phyloP scores from a whole-genome alignment of 2,329 filamentous ascomycete genomes.

The Ceratocystiopsis minuta region DNA sequence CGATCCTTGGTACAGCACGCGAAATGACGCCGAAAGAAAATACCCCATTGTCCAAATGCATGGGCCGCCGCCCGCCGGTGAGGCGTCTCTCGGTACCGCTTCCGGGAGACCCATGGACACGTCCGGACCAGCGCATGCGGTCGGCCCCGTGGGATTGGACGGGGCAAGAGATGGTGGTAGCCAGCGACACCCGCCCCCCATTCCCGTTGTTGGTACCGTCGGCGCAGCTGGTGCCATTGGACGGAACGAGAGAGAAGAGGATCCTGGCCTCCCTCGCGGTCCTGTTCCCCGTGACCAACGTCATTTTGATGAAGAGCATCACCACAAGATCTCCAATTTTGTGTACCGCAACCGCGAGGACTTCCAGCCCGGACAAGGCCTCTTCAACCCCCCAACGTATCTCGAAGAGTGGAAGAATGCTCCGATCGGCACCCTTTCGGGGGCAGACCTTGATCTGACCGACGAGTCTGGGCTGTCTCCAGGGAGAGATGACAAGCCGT shows the following conservation, averaged over 20 bases:
- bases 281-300: conserved; percentile 10
- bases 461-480: conserved; percentile 11
- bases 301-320: conserved; percentile 10
- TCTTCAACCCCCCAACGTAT: conserved; percentile 41
- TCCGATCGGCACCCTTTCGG: conserved; percentile 40
- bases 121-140: too few relatives aligned
- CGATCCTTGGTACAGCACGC: conserved; percentile 27
- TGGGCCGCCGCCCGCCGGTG: too few relatives aligned
- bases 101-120: too few relatives aligned
- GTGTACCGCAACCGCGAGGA: conserved; percentile 24
- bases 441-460: conserved; percentile 41
- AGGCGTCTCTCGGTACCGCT: too few relatives aligned
- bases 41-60: conserved; percentile 12
- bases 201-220: not conserved
- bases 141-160: too few relatives aligned
- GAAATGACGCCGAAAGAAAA: conserved; percentile 25
- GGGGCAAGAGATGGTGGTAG: too few relatives aligned
- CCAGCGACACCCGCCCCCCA: not conserved
- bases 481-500: conserved; percentile 30
- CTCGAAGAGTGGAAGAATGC: conserved; percentile 60
- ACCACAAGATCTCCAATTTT: conserved; percentile 23
- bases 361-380: conserved; percentile 29
- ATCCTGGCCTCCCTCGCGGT: conserved; percentile 5
- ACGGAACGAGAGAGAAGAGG: conserved; percentile 13
- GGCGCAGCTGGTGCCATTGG: not conserved